These are phyloP conservation scores for Dunaliella primolecta DNA, from an alignment of 139 green algal genomes.

Conservation along the genomic window DNA sequence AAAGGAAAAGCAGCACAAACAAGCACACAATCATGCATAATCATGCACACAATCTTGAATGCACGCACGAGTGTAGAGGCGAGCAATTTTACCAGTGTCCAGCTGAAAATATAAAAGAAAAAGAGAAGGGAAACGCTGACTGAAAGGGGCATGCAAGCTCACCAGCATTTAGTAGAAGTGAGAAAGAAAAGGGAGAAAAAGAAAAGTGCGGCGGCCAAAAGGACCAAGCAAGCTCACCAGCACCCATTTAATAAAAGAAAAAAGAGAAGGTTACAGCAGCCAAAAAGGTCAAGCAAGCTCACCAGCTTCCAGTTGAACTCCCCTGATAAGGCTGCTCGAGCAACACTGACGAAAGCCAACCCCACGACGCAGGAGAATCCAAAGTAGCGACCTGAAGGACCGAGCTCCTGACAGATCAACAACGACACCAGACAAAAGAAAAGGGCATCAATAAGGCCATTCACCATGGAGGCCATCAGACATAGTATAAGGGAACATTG, in stretches of 20 bases:
- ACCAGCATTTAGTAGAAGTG: too few relatives aligned
- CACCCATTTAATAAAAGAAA: too few relatives aligned
- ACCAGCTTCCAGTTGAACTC: constrained; percentile 72
- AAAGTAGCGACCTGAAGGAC: constrained; percentile 11
- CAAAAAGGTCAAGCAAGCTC: not conserved
- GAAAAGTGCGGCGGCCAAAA: too few relatives aligned
- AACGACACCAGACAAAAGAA: not conserved
- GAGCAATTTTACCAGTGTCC: constrained; percentile 31
- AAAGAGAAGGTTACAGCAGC: too few relatives aligned
- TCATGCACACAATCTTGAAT: not conserved
- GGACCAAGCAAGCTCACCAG: too few relatives aligned
- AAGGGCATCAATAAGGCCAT: not conserved
- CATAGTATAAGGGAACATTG: not conserved
- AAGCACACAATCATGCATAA: not conserved
- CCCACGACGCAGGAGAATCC: constrained; percentile 33
- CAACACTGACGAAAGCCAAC: constrained; percentile 14
- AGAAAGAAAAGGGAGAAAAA: too few relatives aligned
- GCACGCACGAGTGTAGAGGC: too few relatives aligned
- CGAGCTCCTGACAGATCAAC: not conserved
- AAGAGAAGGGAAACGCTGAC: too few relatives aligned
- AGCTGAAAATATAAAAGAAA: too few relatives aligned
- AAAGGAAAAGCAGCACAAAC: too few relatives aligned
- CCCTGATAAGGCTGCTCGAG: constrained; percentile 48
- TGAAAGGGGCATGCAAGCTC: too few relatives aligned
- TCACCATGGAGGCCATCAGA: not conserved